These are phyloP conservation scores for Fusarium palustre DNA, from an alignment of 2,329 filamentous ascomycete genomes.

Conservation along the genomic window DNA sequence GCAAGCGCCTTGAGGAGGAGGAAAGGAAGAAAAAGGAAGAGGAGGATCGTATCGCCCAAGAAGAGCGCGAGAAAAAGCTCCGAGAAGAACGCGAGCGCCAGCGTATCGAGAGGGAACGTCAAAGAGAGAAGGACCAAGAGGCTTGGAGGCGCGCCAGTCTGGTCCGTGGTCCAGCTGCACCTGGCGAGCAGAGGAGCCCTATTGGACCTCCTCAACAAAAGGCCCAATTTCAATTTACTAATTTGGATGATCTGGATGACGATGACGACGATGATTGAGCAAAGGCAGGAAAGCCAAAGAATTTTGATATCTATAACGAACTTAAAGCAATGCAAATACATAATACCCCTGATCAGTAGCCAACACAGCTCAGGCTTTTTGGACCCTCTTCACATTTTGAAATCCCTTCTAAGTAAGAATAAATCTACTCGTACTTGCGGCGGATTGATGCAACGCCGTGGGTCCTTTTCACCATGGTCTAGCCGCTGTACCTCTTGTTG, in stretches of 20 bases:
- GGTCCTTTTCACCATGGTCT: slow-evolving; percentile 6
- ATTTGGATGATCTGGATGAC: slow-evolving; percentile 64
- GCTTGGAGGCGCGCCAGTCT: slow-evolving; percentile 57
- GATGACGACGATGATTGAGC: slow-evolving; percentile 51
- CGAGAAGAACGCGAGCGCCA: slow-evolving; percentile 55
- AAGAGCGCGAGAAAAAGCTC: slow-evolving; percentile 58
- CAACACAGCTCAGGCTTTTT: slow-evolving; percentile 26
- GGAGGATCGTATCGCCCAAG: slow-evolving; percentile 58
- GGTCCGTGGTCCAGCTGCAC: slow-evolving; percentile 43
- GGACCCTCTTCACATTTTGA: slow-evolving; percentile 24
- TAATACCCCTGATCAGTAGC: slow-evolving; percentile 30
- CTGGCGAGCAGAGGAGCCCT: slow-evolving; percentile 43
- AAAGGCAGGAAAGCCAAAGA: background rate
- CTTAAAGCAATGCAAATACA: slow-evolving; percentile 25
- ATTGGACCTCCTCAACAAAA: slow-evolving; percentile 56
- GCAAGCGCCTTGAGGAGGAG: slow-evolving; percentile 63
- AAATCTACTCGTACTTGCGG: slow-evolving; percentile 31
- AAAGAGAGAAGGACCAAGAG: slow-evolving; percentile 57
- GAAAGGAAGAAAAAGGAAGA: slow-evolving; percentile 61
- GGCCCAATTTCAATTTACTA: slow-evolving; percentile 67
- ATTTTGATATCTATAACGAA: slow-evolving; percentile 35
- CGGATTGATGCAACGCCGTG: slow-evolving; percentile 21
- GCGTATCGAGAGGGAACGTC: slow-evolving; percentile 58
- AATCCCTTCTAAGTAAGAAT: slow-evolving; percentile 35
- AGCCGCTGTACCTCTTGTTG: slow-evolving; percentile 6